Conservation (phyloP, 2,329 filamentous ascomycete genomes). For the Dryadomyces sulphureus region DNA sequence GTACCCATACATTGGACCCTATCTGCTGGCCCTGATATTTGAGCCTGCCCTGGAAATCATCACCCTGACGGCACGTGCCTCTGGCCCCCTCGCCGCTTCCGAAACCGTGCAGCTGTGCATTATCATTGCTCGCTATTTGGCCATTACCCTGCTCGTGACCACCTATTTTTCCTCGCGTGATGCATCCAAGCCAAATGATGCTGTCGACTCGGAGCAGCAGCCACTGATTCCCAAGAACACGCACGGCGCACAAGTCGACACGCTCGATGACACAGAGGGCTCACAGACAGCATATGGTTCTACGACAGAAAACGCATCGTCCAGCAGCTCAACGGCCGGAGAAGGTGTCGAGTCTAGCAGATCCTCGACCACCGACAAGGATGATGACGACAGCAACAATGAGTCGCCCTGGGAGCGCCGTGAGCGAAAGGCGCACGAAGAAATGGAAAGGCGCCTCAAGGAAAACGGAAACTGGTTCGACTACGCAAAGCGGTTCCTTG, state of each 20-base stretch:
- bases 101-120: constrained; percentile 18
- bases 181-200: constrained; percentile 6
- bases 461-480: constrained; percentile 63
- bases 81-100: constrained; percentile 2
- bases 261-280: constrained; percentile 3
- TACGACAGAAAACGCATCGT: constrained; percentile 17
- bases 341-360: not conserved
- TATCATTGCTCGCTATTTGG: constrained; percentile 19
- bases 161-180: constrained; percentile 15
- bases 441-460: constrained; percentile 53
- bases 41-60: constrained; percentile 31
- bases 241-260: constrained; percentile 8
- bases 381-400: constrained; percentile 16
- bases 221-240: constrained; percentile 34
- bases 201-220: constrained; percentile 27
- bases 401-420: constrained; percentile 41
- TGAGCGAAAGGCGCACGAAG: constrained; percentile 38
- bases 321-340: constrained; percentile 26
- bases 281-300: constrained; percentile 24
- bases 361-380: constrained; percentile 1
- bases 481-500: constrained; percentile 60
- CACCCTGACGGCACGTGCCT: constrained; percentile 8
- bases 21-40: constrained; percentile 40
- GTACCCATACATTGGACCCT: constrained; percentile 50
- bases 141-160: constrained; percentile 20